These are phyloP conservation scores for Sporothrix pallida DNA, from an alignment of 2,329 filamentous ascomycete genomes.

Conservation along the genomic window DNA sequence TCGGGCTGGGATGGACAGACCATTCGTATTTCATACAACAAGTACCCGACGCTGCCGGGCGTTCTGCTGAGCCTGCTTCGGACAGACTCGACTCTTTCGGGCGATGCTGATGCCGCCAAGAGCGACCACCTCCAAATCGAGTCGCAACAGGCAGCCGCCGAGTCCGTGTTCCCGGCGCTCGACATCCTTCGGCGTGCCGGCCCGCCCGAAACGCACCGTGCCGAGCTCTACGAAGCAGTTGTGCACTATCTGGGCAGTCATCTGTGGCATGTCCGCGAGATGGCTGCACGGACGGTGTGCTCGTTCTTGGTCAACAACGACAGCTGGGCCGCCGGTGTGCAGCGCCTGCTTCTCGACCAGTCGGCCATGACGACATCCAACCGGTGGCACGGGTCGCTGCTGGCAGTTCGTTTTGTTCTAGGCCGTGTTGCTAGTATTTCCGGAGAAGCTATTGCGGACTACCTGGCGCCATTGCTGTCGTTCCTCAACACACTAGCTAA, in stretches of 20 bases:
- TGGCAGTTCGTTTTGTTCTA: slow-evolving; percentile 62
- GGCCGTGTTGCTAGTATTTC: slow-evolving; percentile 54
- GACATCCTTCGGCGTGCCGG: slow-evolving; percentile 77
- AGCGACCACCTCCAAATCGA: slow-evolving; percentile 41
- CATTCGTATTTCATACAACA: slow-evolving; percentile 70
- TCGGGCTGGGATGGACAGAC: slow-evolving; percentile 68
- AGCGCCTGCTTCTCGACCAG: slow-evolving; percentile 46
- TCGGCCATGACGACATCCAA: slow-evolving; percentile 52
- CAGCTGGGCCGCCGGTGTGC: slow-evolving; percentile 54
- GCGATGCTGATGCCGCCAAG: slow-evolving; percentile 41
- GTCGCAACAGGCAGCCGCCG: slow-evolving; percentile 53
- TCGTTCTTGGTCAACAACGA: slow-evolving; percentile 61
- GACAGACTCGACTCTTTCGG: slow-evolving; percentile 43
- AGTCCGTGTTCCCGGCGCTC: slow-evolving; percentile 82
- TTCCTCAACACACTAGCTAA: slow-evolving; percentile 30
- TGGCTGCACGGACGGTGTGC: slow-evolving; percentile 75
- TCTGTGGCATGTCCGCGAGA: slow-evolving; percentile 82
- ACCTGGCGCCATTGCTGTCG: slow-evolving; percentile 26
- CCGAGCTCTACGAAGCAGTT: slow-evolving; percentile 64
- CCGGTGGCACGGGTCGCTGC: slow-evolving; percentile 62
- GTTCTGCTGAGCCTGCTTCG: slow-evolving; percentile 69
- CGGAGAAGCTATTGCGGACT: slow-evolving; percentile 47
- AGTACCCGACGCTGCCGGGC: slow-evolving; percentile 68
- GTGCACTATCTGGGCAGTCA: slow-evolving; percentile 68
- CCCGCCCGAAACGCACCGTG: slow-evolving; percentile 63